These are phyloP conservation scores for Trichoderma koningii DNA, from an alignment of 2,329 filamentous ascomycete genomes.

Conservation along the genomic window DNA sequence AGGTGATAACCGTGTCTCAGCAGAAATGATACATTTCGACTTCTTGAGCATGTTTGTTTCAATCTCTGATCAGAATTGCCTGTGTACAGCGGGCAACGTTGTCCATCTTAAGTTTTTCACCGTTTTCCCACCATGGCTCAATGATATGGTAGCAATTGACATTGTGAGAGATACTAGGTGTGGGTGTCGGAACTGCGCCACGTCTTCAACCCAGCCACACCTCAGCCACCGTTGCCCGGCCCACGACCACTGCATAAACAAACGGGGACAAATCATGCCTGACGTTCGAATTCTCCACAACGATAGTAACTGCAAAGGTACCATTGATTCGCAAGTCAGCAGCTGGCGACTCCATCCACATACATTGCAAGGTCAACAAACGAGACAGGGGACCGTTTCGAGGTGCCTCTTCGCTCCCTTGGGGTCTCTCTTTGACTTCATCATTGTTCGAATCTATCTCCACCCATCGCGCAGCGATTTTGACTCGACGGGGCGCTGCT, in stretches of 20 bases:
- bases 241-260: conserved; percentile 16
- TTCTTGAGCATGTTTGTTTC: too few relatives aligned
- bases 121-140: not conserved
- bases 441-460: not conserved
- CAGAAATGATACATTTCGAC: too few relatives aligned
- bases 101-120: too few relatives aligned
- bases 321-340: not conserved
- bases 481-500: conserved; percentile 10
- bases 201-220: not conserved
- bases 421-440: conserved; percentile 3
- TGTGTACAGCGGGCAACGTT: too few relatives aligned
- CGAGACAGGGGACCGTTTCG: conserved; percentile 2
- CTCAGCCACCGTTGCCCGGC: conserved; percentile 27
- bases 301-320: conserved; percentile 22
- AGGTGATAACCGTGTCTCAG: too few relatives aligned
- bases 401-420: not conserved
- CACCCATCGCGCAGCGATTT: not conserved
- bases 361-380: conserved; percentile 22
- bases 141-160: not conserved
- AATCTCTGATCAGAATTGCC: too few relatives aligned
- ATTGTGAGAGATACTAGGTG: too few relatives aligned
- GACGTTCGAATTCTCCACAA: conserved; percentile 18
- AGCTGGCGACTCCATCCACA: conserved; percentile 15
- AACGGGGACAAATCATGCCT: not conserved
- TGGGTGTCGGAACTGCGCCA: too few relatives aligned